Conservation (phyloP, 148 eudicot genomes). For the Vaccinium myrtillus region DNA sequence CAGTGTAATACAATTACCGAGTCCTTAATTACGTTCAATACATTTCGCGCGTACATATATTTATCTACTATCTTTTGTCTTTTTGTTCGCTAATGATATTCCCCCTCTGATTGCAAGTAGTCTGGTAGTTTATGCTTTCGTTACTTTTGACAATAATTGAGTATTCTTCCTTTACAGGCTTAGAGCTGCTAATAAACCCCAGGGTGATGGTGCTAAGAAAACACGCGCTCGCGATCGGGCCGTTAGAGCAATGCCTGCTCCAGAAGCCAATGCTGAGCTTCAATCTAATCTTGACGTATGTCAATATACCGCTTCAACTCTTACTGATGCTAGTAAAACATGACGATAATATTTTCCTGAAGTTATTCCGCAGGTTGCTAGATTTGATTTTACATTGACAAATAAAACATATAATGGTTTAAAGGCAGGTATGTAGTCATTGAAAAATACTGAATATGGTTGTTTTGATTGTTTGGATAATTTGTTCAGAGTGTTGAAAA, state of each 20-base stretch:
- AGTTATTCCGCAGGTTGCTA: constrained; percentile 7
- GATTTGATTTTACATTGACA: not conserved
- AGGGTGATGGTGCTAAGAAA: constrained; percentile 65
- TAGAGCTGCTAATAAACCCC: constrained; percentile 72
- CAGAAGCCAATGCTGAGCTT: constrained; percentile 96
- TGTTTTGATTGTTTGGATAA: not conserved
- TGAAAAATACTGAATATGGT: not conserved
- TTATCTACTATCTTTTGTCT: not conserved
- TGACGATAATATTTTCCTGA: not conserved
- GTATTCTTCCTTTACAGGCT: constrained; percentile 35
- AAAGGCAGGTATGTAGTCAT: not conserved
- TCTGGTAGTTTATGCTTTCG: not conserved
- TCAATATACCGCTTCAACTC: constrained; percentile 1
- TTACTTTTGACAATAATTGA: constrained; percentile 2
- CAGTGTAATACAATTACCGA: no score
- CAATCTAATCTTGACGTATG: constrained; percentile 93
- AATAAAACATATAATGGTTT: not conserved
- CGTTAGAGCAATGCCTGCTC: constrained; percentile 71
- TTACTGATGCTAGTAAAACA: not conserved
- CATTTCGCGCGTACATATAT: no score
- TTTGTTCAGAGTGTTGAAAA: not conserved
- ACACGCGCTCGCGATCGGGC: constrained; percentile 65
- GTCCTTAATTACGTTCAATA: no score
- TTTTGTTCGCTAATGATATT: not conserved
- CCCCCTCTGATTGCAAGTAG: not conserved